Percentiles rank a stretch among this genome's conserved stretches.
Conservation (phyloP, 2,329 filamentous ascomycete species). For the Fusarium lyarnte region DNA sequence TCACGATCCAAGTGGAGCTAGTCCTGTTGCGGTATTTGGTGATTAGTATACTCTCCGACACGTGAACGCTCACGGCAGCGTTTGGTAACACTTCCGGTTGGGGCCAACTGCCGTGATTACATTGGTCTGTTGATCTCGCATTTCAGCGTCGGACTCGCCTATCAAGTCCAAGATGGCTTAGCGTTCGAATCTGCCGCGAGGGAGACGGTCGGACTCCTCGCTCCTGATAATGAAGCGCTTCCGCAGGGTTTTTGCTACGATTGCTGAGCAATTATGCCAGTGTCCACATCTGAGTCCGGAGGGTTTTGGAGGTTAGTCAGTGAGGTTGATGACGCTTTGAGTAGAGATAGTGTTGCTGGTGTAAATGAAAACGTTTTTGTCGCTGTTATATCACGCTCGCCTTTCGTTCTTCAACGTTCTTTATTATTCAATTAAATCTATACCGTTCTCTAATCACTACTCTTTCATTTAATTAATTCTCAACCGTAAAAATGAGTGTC, state of each 20-base stretch:
- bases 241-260: not conserved
- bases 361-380: not conserved
- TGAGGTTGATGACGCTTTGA: not conserved
- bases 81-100: not conserved
- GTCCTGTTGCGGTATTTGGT: rapidly evolving
- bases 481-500: not conserved
- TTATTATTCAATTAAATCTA: not conserved
- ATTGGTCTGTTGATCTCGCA: not conserved
- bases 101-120: not conserved
- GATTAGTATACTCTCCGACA: not conserved
- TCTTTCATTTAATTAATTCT: rapidly evolving
- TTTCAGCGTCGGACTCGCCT: not conserved
- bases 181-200: not conserved
- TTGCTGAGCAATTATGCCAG: rapidly evolving
- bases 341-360: rapidly evolving
- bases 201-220: not conserved
- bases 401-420: not conserved
- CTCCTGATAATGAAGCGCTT: not conserved
- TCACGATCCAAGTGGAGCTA: rapidly evolving
- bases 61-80: not conserved
- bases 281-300: not conserved
- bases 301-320: not conserved
- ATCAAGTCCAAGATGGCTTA: not conserved
- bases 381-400: not conserved
- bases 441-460: not conserved